phyloP scores from a whole-genome alignment of 2,329 filamentous ascomycete genomes.

The Colletotrichum orchidophilum region DNA sequence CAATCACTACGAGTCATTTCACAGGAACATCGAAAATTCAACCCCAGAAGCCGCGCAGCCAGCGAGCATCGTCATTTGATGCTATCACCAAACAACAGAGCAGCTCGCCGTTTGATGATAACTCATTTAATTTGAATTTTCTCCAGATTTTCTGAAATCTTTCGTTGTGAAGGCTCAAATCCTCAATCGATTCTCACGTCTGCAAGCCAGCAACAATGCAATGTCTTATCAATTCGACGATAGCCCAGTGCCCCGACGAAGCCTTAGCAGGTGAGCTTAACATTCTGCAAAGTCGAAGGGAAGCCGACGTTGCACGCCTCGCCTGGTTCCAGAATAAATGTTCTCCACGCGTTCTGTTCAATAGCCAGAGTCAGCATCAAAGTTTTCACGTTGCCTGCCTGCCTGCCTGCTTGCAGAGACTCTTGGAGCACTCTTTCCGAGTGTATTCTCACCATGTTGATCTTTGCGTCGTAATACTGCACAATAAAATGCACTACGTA shows the following conservation, averaged over 20 bases:
- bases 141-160: too few relatives aligned
- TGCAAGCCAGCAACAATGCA: too few relatives aligned
- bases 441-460: background rate
- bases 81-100: background rate
- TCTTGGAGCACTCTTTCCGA: too few relatives aligned
- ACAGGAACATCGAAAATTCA: background rate
- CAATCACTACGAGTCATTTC: background rate
- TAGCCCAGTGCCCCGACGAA: background rate
- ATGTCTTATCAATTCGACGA: too few relatives aligned
- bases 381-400: background rate
- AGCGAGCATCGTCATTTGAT: background rate
- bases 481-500: background rate
- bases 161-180: too few relatives aligned
- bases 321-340: background rate
- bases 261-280: constrained; percentile 1
- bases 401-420: background rate
- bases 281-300: background rate
- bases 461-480: background rate
- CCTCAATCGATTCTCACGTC: too few relatives aligned
- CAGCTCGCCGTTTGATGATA: background rate
- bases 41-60: background rate
- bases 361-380: background rate
- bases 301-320: background rate
- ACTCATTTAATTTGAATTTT: too few relatives aligned
- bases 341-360: background rate